A percentile compares a stretch with the other conserved stretches of the same genome.
These are phyloP conservation scores for Pythium graminicola DNA, from an alignment of 352 stramenopile species.

Conservation along the genomic window DNA sequence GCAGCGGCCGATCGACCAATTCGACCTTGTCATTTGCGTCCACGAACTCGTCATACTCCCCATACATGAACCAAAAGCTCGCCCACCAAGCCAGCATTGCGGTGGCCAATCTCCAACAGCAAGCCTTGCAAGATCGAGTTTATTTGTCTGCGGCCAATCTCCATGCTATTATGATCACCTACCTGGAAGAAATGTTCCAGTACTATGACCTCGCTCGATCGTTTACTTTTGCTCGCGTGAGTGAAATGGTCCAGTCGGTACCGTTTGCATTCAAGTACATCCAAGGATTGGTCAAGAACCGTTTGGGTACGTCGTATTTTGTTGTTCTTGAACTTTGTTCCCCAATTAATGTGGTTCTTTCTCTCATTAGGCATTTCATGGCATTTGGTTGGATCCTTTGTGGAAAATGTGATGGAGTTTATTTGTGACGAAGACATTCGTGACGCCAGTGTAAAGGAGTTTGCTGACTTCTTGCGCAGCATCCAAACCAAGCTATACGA, in stretches of 20 bases:
- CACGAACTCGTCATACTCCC: conserved; percentile 5
- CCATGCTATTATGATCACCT: conserved; percentile 44
- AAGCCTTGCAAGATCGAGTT: conserved; percentile 23
- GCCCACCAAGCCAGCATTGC: not conserved
- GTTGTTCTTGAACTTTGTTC: not conserved
- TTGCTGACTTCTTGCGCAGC: conserved; percentile 46
- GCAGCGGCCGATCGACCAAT: conserved; percentile 9
- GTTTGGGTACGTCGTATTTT: conserved; percentile 28
- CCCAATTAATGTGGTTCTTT: not conserved
- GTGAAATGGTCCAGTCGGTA: conserved; percentile 50
- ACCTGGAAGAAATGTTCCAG: conserved; percentile 52
- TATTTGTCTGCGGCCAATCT: conserved; percentile 40
- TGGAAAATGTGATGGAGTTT: conserved; percentile 58
- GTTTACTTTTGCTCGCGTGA: conserved; percentile 52
- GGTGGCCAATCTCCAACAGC: conserved; percentile 1
- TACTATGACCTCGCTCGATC: conserved; percentile 42
- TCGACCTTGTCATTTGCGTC: conserved; percentile 21
- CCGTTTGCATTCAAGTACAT: conserved; percentile 62
- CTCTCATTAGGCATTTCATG: conserved; percentile 37
- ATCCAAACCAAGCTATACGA: conserved; percentile 26
- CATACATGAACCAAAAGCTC: conserved; percentile 1
- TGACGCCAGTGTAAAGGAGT: conserved; percentile 53
- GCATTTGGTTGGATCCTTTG: conserved; percentile 52
- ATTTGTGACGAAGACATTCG: conserved; percentile 70
- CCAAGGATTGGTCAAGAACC: conserved; percentile 46